Evolutionary conservation across 2,329 filamentous ascomycete species (phyloP).

Genomic region (Aureobasidium sp.): DNA sequence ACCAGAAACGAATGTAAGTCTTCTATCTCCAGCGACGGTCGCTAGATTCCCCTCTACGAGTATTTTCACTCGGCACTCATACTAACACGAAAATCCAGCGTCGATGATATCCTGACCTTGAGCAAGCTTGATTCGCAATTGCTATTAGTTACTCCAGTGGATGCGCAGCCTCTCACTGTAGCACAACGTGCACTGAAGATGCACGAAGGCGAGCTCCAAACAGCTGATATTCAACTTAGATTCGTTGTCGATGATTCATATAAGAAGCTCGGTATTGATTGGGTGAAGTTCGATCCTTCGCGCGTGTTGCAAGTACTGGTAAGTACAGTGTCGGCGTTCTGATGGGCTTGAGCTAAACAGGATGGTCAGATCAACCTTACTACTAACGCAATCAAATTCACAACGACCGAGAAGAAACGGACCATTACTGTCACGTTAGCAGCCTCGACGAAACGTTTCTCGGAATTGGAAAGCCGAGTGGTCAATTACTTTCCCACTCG

Average conservation of each 20-base stretch:
- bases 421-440: conserved; percentile 61
- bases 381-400: conserved; percentile 79
- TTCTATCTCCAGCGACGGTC: not conserved
- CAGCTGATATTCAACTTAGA: conserved; percentile 59
- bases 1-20: conserved; percentile 61
- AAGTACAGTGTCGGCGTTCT: not conserved
- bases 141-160: conserved; percentile 63
- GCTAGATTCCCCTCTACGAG: not conserved
- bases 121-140: conserved; percentile 72
- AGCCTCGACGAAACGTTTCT: conserved; percentile 52
- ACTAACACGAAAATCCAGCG: conserved; percentile 54
- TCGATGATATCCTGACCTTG: conserved; percentile 67
- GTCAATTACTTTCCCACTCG: conserved; percentile 59
- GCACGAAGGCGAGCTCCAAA: conserved; percentile 68
- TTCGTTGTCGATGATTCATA: conserved; percentile 59
- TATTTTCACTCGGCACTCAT: not conserved
- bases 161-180: conserved; percentile 59
- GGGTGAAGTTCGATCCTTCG: conserved; percentile 66
- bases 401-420: conserved; percentile 54
- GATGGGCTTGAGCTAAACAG: not conserved
- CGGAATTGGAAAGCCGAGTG: conserved; percentile 32
- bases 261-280: conserved; percentile 51
- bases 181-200: conserved; percentile 65
- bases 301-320: conserved; percentile 65
- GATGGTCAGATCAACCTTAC: conserved; percentile 58